A percentile compares a stretch with the other conserved stretches of the same genome.
These are phyloP conservation scores for Tetrastigma voinierianum DNA, from an alignment of 164 flowering plant species.

Conservation along the genomic window DNA sequence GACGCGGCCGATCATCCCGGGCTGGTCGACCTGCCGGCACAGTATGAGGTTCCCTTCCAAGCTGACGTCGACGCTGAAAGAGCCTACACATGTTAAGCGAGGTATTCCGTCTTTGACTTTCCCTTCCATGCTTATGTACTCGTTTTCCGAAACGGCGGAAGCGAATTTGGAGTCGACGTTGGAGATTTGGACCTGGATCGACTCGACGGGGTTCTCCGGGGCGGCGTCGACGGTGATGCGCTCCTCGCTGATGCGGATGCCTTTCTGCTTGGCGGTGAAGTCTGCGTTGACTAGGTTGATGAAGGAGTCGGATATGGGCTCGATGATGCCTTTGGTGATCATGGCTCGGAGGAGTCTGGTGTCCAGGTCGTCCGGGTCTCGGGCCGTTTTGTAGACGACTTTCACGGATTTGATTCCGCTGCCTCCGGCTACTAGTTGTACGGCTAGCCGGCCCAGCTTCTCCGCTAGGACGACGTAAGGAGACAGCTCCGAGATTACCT, in stretches of 20 bases:
- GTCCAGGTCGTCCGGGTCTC: conserved; percentile 57
- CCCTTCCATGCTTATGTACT: conserved; percentile 42
- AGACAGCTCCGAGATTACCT: conserved; percentile 50
- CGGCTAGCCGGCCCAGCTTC: conserved; percentile 55
- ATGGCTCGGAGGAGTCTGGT: conserved; percentile 61
- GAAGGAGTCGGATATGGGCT: conserved; percentile 43
- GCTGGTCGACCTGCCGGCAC: conserved; percentile 52
- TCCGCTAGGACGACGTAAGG: conserved; percentile 49
- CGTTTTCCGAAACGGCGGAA: conserved; percentile 33
- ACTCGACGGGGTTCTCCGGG: conserved; percentile 42
- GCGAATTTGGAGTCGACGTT: conserved; percentile 46
- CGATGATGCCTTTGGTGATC: conserved; percentile 58
- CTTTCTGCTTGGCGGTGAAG: conserved; percentile 54
- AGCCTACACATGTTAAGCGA: conserved; percentile 37
- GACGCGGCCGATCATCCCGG: conserved; percentile 56
- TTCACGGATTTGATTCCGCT: conserved; percentile 42
- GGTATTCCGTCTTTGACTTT: conserved; percentile 42
- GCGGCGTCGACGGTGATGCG: conserved; percentile 27
- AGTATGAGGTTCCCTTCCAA: conserved; percentile 44
- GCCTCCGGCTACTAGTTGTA: conserved; percentile 56
- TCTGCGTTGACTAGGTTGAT: conserved; percentile 57
- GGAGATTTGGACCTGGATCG: conserved; percentile 39
- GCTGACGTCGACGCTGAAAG: conserved; percentile 42
- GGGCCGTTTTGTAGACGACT: conserved; percentile 40
- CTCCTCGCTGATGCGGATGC: conserved; percentile 51